Percentiles rank a stretch among this genome's conserved stretches.
These are phyloP conservation scores for Saccharomycopsis sp. DNA, from an alignment of 805 yeast genomes.

Conservation along the genomic window DNA sequence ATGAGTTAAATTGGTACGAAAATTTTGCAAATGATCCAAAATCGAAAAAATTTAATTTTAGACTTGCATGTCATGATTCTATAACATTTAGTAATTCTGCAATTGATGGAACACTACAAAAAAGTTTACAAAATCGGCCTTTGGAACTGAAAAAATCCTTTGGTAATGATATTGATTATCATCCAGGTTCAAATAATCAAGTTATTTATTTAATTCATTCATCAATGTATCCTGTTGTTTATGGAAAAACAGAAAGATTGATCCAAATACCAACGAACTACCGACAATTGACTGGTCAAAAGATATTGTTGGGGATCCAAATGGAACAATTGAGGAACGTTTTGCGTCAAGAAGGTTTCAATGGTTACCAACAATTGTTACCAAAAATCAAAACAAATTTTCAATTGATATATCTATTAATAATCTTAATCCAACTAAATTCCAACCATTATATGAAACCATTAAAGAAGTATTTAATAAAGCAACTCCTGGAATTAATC, in stretches of 20 bases:
- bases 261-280: constrained; percentile 17
- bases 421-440: constrained; percentile 28
- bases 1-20: constrained; percentile 27
- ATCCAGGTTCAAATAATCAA: constrained; percentile 28
- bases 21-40: constrained; percentile 12
- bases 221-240: constrained; percentile 28
- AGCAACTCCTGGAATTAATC: constrained; percentile 28
- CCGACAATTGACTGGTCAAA: constrained; percentile 3
- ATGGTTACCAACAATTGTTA: constrained; percentile 29
- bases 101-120: constrained; percentile 18
- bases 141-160: constrained; percentile 16
- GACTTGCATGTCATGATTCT: constrained; percentile 21
- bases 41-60: constrained; percentile 17
- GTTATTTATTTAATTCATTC: constrained; percentile 34
- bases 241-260: constrained; percentile 18
- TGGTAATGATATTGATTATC: constrained; percentile 24
- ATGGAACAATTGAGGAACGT: not conserved
- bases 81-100: constrained; percentile 21
- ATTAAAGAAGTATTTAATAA: constrained; percentile 26
- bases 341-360: constrained; percentile 24
- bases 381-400: constrained; percentile 16
- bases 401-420: constrained; percentile 29
- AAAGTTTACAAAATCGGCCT: constrained; percentile 1
- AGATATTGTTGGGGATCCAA: not conserved
- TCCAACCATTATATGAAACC: constrained; percentile 22